Evolutionary conservation across 768 basidiomycete species (phyloP).

Genomic region (Pleurotus pulmonarius): DNA sequence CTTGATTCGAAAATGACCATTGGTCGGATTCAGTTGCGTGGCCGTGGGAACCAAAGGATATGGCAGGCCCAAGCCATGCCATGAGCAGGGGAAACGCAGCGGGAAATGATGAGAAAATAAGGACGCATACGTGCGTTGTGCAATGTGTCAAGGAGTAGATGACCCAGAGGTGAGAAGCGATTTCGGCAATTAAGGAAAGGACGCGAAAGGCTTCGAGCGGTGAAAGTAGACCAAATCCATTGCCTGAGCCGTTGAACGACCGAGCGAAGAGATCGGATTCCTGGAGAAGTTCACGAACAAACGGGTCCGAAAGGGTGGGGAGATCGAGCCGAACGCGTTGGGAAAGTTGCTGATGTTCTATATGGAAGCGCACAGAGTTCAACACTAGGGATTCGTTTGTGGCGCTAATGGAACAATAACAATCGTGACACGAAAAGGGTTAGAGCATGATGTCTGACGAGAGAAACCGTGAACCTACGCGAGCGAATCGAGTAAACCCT

Average conservation of each 20-base stretch:
- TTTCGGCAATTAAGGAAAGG: constrained; percentile 66
- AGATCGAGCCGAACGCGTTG: constrained; percentile 75
- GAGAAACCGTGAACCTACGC: constrained; percentile 40
- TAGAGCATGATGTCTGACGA: constrained; percentile 8
- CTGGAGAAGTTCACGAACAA: constrained; percentile 73
- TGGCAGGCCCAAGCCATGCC: constrained; percentile 37
- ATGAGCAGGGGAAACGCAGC: constrained; percentile 57
- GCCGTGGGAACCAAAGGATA: constrained; percentile 25
- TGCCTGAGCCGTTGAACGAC: constrained; percentile 64
- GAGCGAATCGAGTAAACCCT: constrained; percentile 64
- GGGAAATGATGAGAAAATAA: constrained; percentile 60
- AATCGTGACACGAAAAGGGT: constrained; percentile 13
- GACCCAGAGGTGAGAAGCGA: constrained; percentile 67
- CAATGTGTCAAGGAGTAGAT: constrained; percentile 61
- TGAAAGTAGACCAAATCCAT: constrained; percentile 72
- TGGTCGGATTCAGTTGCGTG: constrained; percentile 18
- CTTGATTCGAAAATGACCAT: constrained; percentile 43
- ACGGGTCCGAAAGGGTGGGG: constrained; percentile 73
- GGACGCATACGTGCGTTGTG: constrained; percentile 50
- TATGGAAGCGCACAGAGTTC: constrained; percentile 65
- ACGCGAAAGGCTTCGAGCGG: constrained; percentile 78
- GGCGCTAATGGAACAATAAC: constrained; percentile 34
- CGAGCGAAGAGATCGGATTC: constrained; percentile 84
- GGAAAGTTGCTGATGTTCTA: constrained; percentile 78
- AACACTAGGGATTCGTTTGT: constrained; percentile 73